Conservation (phyloP, 352 stramenopile genomes). For the Sclerospora graminicola region DNA sequence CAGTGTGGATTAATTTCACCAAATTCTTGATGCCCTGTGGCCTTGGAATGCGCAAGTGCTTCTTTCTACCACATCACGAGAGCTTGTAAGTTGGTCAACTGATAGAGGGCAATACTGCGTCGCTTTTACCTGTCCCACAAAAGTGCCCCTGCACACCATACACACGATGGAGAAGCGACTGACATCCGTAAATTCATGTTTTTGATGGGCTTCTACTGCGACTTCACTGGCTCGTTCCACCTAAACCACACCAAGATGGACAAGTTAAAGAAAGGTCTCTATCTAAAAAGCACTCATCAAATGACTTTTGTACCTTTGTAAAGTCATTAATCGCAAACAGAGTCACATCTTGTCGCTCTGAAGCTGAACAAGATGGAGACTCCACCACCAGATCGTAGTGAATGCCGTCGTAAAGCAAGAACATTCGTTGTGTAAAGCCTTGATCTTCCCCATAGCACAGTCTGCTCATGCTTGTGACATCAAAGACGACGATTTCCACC, state of each 20-base stretch:
- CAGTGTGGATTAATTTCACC: constrained; percentile 39
- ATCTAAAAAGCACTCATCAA: too few species aligned
- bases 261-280: too few species aligned
- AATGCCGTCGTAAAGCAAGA: constrained; percentile 80
- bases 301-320: constrained; percentile 38
- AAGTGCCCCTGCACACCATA: constrained; percentile 48
- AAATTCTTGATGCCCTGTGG: constrained; percentile 65
- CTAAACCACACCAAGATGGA: constrained; percentile 8
- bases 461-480: constrained; percentile 78
- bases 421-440: constrained; percentile 74
- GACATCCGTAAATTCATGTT: constrained; percentile 74
- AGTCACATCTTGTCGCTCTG: constrained; percentile 43
- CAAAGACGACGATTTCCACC: constrained; percentile 80
- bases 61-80: constrained; percentile 23
- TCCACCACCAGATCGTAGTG: constrained; percentile 81
- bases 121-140: constrained; percentile 44
- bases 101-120: not conserved
- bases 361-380: constrained; percentile 27
- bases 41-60: constrained; percentile 45
- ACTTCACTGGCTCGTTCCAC: constrained; percentile 72
- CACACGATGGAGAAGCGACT: constrained; percentile 67
- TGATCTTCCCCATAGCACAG: constrained; percentile 77
- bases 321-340: constrained; percentile 82
- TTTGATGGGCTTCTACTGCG: constrained; percentile 75
- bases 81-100: not conserved